Base-by-base conservation (phyloP, 768 basidiomycete genomes). In the Serpula lacrymans region DNA sequence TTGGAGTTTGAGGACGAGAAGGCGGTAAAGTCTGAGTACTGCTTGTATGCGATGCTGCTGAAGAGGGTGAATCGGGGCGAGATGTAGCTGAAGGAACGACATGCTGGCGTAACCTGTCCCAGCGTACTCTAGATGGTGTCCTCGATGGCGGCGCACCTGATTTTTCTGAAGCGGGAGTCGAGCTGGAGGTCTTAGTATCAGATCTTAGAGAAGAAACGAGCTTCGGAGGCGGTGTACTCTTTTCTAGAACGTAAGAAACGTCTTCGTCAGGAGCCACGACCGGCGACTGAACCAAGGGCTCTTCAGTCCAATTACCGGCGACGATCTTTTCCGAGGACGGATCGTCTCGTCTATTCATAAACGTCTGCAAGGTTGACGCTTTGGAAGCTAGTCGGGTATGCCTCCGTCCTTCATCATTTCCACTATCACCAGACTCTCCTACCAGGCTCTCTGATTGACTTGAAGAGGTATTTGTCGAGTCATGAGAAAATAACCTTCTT, bases 41-140 rank as follows among this genome's bases (percentile, higher is more conserved):
- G 12, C 24, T 25, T 11, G 23, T 3, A 20, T 35, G 18, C 9
- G 35, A 26, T 24, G 38, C 36, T 21, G 47, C 46, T 20, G 23
- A 42, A 21, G 59, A 47, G 31, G 41, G 57, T 25, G 56, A 53
- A 4, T 47, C 49, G 28, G 49, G 35, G 46, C 56, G 23, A 41
- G 54, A 38, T 39, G 46, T 45, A 9, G 59, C 37, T 6, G 59
- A 40, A 1, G 67, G 67, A 16, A 79, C 54, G 10, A 80, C 76
- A 54, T 79, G 76, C 29, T 71, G 71, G n/a, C 78, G 67, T 11
- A 80, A 46, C 21, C 62, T 63, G 17, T 77, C 72, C 78, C 79
- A 82, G 18, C 75, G 70, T 17, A 63, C 62, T 36, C 57, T 48
- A 1, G 75, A 68, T 4, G 68, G 60, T 9, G 73, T 23, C 26